These are phyloP conservation scores for Uronychia binucleata DNA, from an alignment of 73 alveolate genomes.

Conservation along the genomic window DNA sequence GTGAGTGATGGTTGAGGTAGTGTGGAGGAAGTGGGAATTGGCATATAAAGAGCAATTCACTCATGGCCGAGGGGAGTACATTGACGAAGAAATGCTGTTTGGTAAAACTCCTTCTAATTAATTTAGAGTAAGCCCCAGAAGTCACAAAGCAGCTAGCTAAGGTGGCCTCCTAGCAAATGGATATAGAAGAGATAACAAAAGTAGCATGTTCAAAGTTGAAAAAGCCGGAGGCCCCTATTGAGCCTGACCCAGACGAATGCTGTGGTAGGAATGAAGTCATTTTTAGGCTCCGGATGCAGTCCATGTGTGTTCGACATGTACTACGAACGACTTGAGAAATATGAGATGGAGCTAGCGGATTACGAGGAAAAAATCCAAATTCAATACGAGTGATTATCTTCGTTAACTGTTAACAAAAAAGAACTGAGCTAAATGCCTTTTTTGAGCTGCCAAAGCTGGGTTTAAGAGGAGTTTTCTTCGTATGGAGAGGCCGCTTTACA, in stretches of 20 bases:
- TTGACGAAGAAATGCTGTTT: not conserved
- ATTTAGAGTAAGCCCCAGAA: too few relatives aligned
- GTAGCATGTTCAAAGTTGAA: constrained; percentile 2
- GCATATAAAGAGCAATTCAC: not conserved
- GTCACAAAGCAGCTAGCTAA: too few relatives aligned
- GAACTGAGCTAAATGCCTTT: not conserved
- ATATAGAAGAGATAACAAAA: not conserved
- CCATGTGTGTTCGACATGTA: constrained; percentile 54
- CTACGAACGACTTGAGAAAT: constrained; percentile 21
- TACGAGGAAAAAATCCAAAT: constrained; percentile 2
- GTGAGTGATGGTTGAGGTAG: too few relatives aligned
- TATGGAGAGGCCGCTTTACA: too few relatives aligned
- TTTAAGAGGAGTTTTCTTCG: too few relatives aligned
- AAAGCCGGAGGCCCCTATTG: constrained; percentile 18
- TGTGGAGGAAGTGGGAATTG: too few relatives aligned
- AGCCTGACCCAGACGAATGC: constrained; percentile 47
- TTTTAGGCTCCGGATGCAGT: constrained; percentile 26
- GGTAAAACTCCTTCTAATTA: too few relatives aligned
- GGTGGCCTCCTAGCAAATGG: too few relatives aligned
- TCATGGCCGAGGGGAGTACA: not conserved
- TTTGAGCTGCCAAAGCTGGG: not conserved
- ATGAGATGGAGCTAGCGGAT: constrained; percentile 13
- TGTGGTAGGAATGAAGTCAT: constrained; percentile 13
- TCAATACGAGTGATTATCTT: not conserved
- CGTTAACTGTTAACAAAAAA: not conserved